A percentile compares a stretch with the other conserved stretches of the same genome.
phyloP scores from a whole-genome alignment of 2,329 filamentous ascomycete genomes.

The Stromatinia cepivora region DNA sequence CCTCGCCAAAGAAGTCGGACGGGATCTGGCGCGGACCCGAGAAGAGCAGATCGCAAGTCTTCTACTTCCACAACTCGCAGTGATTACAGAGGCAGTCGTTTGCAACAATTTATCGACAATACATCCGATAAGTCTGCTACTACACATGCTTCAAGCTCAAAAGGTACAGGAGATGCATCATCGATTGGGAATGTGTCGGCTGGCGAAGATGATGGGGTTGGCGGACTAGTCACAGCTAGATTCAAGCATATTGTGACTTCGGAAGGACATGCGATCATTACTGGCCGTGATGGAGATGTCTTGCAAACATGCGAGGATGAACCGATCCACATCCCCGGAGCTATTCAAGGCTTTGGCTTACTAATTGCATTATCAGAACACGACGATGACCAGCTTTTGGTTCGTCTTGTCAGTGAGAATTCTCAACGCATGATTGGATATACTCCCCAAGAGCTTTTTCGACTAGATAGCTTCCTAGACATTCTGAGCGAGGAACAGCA shows the following conservation, averaged over 20 bases:
- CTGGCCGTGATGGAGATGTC: slow-evolving; percentile 68
- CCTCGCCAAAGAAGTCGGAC: slow-evolving; percentile 1
- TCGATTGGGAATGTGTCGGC: slow-evolving; percentile 13
- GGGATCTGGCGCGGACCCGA: background rate
- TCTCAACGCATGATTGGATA: slow-evolving; percentile 74
- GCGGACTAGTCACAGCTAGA: slow-evolving; percentile 61
- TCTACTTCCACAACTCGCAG: slow-evolving; percentile 26
- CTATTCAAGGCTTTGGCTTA: slow-evolving; percentile 69
- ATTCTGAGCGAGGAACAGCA: slow-evolving; percentile 46
- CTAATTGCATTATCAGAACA: slow-evolving; percentile 74
- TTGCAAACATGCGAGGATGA: slow-evolving; percentile 87
- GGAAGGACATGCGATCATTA: slow-evolving; percentile 79
- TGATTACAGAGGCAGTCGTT: slow-evolving; percentile 27
- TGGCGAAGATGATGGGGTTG: slow-evolving; percentile 24
- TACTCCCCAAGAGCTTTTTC: slow-evolving; percentile 73
- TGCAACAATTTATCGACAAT: slow-evolving; percentile 36
- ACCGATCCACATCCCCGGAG: slow-evolving; percentile 71
- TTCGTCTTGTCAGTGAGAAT: slow-evolving; percentile 80
- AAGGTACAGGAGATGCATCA: slow-evolving; percentile 13
- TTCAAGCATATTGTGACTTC: slow-evolving; percentile 78
- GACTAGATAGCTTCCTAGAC: slow-evolving; percentile 73
- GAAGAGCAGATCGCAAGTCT: slow-evolving; percentile 24
- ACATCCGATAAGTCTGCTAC: slow-evolving; percentile 34
- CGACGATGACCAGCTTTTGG: slow-evolving; percentile 63
- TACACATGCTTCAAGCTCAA: slow-evolving; percentile 18